These are phyloP conservation scores for Verticillium tricorpus DNA, from an alignment of 2,329 filamentous ascomycete species.

Conservation along the genomic window DNA sequence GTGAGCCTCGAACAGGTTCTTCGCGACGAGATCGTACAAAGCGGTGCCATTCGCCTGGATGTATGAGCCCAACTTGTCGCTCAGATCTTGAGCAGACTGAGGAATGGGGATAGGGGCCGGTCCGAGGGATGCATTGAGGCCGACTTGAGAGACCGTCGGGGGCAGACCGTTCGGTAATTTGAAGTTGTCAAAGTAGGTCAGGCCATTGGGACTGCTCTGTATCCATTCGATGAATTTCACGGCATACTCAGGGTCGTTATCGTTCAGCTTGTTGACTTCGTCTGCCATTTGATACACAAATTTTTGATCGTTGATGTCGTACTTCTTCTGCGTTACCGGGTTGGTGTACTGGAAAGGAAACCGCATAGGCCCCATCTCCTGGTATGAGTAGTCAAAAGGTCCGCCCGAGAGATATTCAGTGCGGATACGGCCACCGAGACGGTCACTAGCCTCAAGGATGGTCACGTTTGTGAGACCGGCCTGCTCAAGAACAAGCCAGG, in stretches of 20 bases:
- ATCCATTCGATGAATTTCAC: conserved; percentile 62
- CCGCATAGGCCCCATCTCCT: conserved; percentile 64
- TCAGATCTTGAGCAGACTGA: conserved; percentile 19
- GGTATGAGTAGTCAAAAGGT: conserved; percentile 61
- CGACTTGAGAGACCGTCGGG: conserved; percentile 45
- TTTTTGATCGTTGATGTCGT: conserved; percentile 57
- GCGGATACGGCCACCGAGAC: conserved; percentile 60
- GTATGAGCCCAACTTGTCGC: conserved; percentile 29
- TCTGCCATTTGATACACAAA: conserved; percentile 61
- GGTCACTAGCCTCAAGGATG: conserved; percentile 55
- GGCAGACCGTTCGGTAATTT: conserved; percentile 47
- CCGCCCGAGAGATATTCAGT: conserved; percentile 58
- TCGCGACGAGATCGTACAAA: conserved; percentile 31
- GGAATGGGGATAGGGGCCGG: not conserved
- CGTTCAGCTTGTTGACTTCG: conserved; percentile 56
- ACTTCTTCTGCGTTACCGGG: conserved; percentile 48
- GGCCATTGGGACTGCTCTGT: conserved; percentile 49
- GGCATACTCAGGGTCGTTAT: conserved; percentile 37
- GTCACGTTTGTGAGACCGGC: conserved; percentile 55
- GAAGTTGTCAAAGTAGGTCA: conserved; percentile 42
- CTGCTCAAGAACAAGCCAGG: conserved; percentile 42
- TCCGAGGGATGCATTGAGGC: conserved; percentile 35
- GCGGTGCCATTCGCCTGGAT: conserved; percentile 23
- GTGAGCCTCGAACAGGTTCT: conserved; percentile 40
- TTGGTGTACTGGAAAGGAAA: conserved; percentile 51